Evolutionary conservation across 176 grass and related monocot species (phyloP).

Genomic region (Zea mays): Zm-B73-REFERENCE-NAM-5.0 NC_050101.1:53875501-53876000

Average conservation of each 20-base stretch:
- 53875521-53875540: conserved; percentile 69
- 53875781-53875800: conserved; percentile 51
- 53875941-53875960: not conserved
- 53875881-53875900: conserved; percentile 83
- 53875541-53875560: conserved; percentile 49
- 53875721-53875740: conserved; percentile 69
- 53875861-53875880: conserved; percentile 63
- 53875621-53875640: not conserved
- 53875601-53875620: not conserved
- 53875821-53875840: conserved; percentile 82
- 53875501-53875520: conserved; percentile 31
- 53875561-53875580: too few relatives aligned
- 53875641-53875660: too few relatives aligned
- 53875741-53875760: conserved; percentile 51
- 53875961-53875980: not conserved
- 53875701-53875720: conserved; percentile 82
- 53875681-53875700: conserved; percentile 71
- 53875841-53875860: conserved; percentile 96
- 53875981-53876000: conserved; percentile 64
- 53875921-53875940: not conserved
- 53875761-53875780: conserved; percentile 52
- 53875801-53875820: conserved; percentile 67
- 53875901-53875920: conserved; percentile 24
- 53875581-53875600: not conserved
- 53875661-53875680: too few relatives aligned